phyloP scores from a whole-genome alignment of 495 filamentous ascomycete species.

The Saxophila tyrrhenica region DNA sequence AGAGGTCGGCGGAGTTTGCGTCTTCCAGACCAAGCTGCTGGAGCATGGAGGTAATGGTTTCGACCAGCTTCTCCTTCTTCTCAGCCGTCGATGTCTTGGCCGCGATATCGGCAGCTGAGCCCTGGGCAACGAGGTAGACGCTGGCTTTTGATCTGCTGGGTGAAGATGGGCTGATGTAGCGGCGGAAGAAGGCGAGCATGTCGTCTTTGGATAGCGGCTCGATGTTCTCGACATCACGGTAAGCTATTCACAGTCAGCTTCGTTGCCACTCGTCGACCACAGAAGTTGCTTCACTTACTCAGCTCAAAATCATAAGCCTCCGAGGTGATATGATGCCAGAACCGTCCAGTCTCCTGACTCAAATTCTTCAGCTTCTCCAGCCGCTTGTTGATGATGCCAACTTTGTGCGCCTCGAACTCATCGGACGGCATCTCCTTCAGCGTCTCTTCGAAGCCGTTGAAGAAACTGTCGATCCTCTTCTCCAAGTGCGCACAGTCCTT shows the following conservation, averaged over 20 bases:
- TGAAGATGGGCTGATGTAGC: conserved; percentile 66
- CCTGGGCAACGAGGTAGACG: conserved; percentile 71
- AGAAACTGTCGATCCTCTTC: conserved; percentile 72
- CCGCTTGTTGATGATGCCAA: conserved; percentile 75
- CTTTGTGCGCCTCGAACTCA: conserved; percentile 85
- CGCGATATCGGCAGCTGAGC: conserved; percentile 29
- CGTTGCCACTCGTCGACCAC: not conserved
- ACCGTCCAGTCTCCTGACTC: conserved; percentile 65
- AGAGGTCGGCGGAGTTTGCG: conserved; percentile 35
- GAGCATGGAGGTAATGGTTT: conserved; percentile 41
- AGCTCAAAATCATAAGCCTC: conserved; percentile 85
- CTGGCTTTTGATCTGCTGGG: conserved; percentile 64
- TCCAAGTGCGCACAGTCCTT: conserved; percentile 72
- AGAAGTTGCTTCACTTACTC: conserved; percentile 39
- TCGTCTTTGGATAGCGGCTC: conserved; percentile 65
- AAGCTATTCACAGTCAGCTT: conserved; percentile 35
- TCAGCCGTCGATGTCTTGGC: conserved; percentile 33
- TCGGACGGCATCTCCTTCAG: conserved; percentile 67
- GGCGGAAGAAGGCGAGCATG: conserved; percentile 64
- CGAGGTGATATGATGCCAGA: conserved; percentile 73
- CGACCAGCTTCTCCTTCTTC: conserved; percentile 44
- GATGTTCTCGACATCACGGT: conserved; percentile 66
- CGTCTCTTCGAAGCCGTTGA: conserved; percentile 49
- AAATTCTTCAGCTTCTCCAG: conserved; percentile 91
- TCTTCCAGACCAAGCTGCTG: conserved; percentile 36